phyloP scores from a whole-genome alignment of 179 eudicot genomes.

The Spinacia oleracea region DNA sequence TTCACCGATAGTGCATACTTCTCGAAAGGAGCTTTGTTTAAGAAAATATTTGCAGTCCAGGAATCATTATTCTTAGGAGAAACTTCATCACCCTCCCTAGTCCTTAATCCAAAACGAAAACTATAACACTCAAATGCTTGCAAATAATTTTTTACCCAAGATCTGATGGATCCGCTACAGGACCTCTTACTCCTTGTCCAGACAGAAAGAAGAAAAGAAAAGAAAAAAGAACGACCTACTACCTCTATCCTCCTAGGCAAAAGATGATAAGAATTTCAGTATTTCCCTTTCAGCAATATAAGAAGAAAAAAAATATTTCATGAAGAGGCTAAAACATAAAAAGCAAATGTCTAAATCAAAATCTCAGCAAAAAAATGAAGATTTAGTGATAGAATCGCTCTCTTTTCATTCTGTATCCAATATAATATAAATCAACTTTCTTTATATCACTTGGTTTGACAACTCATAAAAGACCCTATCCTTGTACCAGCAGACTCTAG shows the following conservation, averaged over 20 bases:
- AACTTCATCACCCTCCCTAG: not conserved
- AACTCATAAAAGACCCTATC: not conserved
- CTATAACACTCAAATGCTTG: not conserved
- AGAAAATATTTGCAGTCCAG: not conserved
- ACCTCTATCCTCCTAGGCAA: conserved; percentile 1
- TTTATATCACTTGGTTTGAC: not conserved
- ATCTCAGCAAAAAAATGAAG: not conserved
- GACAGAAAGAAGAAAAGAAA: not conserved
- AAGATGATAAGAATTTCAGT: too few relatives aligned
- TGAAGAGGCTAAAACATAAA: not conserved
- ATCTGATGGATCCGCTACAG: not conserved
- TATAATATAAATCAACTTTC: not conserved
- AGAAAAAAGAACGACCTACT: not conserved
- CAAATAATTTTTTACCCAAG: not conserved
- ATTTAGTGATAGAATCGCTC: not conserved
- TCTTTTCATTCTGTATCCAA: not conserved
- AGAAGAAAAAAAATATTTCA: not conserved
- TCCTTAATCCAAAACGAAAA: not conserved
- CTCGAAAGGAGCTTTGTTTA: not conserved
- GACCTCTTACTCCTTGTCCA: not conserved
- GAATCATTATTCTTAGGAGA: not conserved
- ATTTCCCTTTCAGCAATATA: too few relatives aligned
- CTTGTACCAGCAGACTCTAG: not conserved
- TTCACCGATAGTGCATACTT: not conserved
- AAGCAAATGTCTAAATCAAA: not conserved